Evolutionary conservation across 148 eudicot species (phyloP).

Genomic region (Chenopodium suecicum): DNA sequence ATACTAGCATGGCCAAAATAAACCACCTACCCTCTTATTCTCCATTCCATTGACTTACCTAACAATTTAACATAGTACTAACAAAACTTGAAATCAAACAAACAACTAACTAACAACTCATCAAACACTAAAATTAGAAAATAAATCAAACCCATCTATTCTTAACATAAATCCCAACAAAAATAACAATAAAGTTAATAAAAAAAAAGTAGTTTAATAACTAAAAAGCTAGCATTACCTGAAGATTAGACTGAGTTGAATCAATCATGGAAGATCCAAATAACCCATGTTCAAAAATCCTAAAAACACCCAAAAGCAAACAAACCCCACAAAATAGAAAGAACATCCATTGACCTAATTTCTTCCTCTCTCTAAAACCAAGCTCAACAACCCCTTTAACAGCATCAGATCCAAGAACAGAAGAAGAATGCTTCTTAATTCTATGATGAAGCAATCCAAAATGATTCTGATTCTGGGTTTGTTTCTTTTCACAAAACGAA

Average conservation of each 20-base stretch:
- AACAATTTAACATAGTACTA: neutral
- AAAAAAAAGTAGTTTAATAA: neutral
- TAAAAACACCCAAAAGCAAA: conserved; percentile 63
- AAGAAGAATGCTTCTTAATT: neutral
- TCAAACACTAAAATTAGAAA: neutral
- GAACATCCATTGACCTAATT: conserved; percentile 76
- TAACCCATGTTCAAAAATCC: conserved; percentile 65
- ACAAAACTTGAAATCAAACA: neutral
- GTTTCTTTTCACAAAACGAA: conserved; percentile 44
- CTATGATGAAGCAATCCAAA: conserved; percentile 43
- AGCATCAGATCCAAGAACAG: conserved; percentile 26
- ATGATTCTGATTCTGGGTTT: conserved; percentile 29
- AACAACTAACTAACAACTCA: neutral
- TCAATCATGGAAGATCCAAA: conserved; percentile 52
- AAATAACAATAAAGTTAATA: neutral
- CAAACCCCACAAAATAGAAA: conserved; percentile 71
- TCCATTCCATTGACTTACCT: neutral
- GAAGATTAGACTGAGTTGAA: conserved; percentile 33
- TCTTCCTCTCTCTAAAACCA: conserved; percentile 54
- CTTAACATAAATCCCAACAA: neutral
- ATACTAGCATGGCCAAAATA: neutral
- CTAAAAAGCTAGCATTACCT: conserved; percentile 33
- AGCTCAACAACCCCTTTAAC: conserved; percentile 35
- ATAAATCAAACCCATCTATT: neutral
- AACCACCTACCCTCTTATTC: neutral